Conservation (phyloP, 495 filamentous ascomycete species). For the Penicillium salamii region DNA sequence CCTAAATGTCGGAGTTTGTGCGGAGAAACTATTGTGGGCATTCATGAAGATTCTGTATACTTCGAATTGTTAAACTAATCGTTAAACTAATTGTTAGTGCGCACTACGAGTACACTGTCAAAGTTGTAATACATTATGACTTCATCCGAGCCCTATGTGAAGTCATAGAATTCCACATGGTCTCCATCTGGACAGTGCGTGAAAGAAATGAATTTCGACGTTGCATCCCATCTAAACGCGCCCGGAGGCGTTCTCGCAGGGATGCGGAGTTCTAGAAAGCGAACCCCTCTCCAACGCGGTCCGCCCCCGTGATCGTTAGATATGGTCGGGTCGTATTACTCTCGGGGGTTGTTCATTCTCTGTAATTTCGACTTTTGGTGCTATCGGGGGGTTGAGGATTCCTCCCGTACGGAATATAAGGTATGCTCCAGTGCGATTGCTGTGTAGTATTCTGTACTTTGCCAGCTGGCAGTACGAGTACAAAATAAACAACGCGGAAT, state of each 20-base stretch:
- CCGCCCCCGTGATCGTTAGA: conserved; percentile 1
- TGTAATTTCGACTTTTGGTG: neutral
- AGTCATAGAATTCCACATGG: neutral
- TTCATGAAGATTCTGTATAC: neutral
- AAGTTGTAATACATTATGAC: neutral
- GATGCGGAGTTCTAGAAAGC: conserved; percentile 12
- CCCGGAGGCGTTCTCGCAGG: conserved; percentile 5
- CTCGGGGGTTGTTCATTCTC: neutral
- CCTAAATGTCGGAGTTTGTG: conserved; percentile 1
- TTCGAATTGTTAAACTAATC: neutral
- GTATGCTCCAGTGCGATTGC: too few species aligned
- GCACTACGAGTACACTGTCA: too few species aligned
- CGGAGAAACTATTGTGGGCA: neutral
- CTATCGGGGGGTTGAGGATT: too few species aligned
- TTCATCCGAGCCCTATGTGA: neutral
- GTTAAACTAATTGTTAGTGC: too few species aligned
- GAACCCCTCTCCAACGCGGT: conserved; percentile 14
- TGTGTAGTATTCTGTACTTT: too few species aligned
- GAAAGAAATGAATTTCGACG: too few species aligned
- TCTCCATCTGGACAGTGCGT: too few species aligned
- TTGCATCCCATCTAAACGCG: conserved; percentile 12
- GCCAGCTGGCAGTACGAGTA: too few species aligned
- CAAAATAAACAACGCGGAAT: neutral
- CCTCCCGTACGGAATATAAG: too few species aligned
- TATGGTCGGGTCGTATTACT: conserved; percentile 7